These are phyloP conservation scores for Claviceps lovelessii DNA, from an alignment of 2,329 filamentous ascomycete genomes.

Conservation along the genomic window DNA sequence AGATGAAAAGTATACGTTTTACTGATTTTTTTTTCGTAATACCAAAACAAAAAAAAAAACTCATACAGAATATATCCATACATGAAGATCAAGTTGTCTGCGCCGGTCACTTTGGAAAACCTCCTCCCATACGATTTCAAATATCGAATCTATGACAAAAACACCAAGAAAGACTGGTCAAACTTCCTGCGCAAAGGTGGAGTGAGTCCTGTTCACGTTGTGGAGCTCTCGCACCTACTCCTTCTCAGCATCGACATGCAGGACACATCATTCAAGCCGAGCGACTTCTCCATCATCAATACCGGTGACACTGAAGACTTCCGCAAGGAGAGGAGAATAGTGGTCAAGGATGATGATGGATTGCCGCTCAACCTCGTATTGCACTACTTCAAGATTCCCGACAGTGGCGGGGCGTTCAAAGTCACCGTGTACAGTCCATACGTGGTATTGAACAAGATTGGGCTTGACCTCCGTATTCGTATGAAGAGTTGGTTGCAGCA, in stretches of 20 bases:
- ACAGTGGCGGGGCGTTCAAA: constrained; percentile 91
- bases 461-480: constrained; percentile 72
- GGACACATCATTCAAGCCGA: constrained; percentile 85
- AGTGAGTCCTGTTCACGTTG: constrained; percentile 91
- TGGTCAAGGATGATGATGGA: constrained; percentile 74
- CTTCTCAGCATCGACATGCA: constrained; percentile 92
- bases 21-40: background rate
- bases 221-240: constrained; percentile 85
- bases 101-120: constrained; percentile 88
- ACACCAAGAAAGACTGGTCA: constrained; percentile 96
- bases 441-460: constrained; percentile 88
- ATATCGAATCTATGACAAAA: constrained; percentile 97
- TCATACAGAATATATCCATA: constrained; percentile 63
- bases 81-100: constrained; percentile 84
- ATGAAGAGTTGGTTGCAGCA: constrained; percentile 81
- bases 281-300: constrained; percentile 96
- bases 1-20: too few species aligned
- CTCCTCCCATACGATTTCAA: constrained; percentile 96
- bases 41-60: background rate
- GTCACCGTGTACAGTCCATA: constrained; percentile 93
- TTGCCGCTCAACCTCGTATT: constrained; percentile 67
- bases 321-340: constrained; percentile 61
- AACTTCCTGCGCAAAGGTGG: constrained; percentile 96
- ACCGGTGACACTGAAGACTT: constrained; percentile 79
- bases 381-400: constrained; percentile 79